These are phyloP conservation scores for Mytilinidion resinicola DNA, from an alignment of 495 filamentous ascomycete genomes.

Conservation along the genomic window DNA sequence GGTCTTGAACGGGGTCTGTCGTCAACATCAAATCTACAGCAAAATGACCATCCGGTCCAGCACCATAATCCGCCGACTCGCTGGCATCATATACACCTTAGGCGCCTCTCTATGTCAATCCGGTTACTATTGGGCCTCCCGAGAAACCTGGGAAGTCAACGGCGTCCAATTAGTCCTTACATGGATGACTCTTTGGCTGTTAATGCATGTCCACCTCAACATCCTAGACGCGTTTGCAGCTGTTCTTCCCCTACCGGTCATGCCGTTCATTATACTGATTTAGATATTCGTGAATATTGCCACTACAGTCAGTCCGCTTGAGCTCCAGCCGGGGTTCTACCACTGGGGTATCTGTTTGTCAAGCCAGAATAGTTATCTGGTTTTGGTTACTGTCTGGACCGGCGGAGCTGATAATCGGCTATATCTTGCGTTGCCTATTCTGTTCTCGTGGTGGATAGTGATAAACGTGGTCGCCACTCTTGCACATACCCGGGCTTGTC, in stretches of 20 bases:
- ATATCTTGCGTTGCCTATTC: slow-evolving; percentile 17
- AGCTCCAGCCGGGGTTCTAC: slow-evolving; percentile 17
- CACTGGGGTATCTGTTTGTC: slow-evolving; percentile 16
- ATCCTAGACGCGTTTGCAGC: slow-evolving; percentile 15
- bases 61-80: slow-evolving; percentile 4
- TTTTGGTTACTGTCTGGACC: slow-evolving; percentile 18
- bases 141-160: slow-evolving; percentile 15
- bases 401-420: slow-evolving; percentile 15
- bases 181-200: slow-evolving; percentile 19
- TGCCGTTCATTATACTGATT: slow-evolving; percentile 18
- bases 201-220: slow-evolving; percentile 16
- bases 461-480: slow-evolving; percentile 4
- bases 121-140: slow-evolving; percentile 16
- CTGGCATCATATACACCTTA: slow-evolving; percentile 11
- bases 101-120: slow-evolving; percentile 13
- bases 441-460: slow-evolving; percentile 21
- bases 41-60: slow-evolving; percentile 13
- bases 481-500: slow-evolving; percentile 11
- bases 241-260: slow-evolving; percentile 5
- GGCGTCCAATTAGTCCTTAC: slow-evolving; percentile 16
- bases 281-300: slow-evolving; percentile 19
- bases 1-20: slow-evolving; percentile 11
- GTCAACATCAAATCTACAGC: slow-evolving; percentile 12
- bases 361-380: slow-evolving; percentile 13
- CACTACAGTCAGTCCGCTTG: slow-evolving; percentile 14